Evolutionary conservation across 192 early-diverging fungal species (phyloP).

Genomic region (Glomus cerebriforme): DNA sequence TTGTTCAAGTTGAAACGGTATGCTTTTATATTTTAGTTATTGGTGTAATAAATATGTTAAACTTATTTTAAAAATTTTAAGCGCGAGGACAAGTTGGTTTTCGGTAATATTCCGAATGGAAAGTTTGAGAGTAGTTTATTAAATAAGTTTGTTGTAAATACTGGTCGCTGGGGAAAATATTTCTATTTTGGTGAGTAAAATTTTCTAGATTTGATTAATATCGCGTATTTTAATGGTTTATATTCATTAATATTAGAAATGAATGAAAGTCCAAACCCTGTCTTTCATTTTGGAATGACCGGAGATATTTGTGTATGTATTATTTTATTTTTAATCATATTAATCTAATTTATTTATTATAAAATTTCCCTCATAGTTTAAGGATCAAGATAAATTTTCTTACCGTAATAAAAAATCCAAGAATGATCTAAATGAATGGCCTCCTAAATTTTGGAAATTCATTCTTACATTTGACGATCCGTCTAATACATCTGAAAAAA

Average conservation of each 20-base stretch:
- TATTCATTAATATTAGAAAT: constrained; percentile 32
- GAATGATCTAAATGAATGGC: constrained; percentile 51
- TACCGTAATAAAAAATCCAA: constrained; percentile 27
- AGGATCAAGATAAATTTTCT: constrained; percentile 32
- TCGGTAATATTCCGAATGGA: constrained; percentile 35
- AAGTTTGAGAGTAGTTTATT: constrained; percentile 45
- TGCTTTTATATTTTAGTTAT: neutral
- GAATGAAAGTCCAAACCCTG: constrained; percentile 45
- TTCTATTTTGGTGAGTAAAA: constrained; percentile 56
- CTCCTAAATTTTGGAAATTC: constrained; percentile 73
- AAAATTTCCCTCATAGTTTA: constrained; percentile 34
- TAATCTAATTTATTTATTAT: constrained; percentile 20
- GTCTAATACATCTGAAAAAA: neutral
- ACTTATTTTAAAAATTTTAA: neutral
- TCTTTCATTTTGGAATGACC: constrained; percentile 80
- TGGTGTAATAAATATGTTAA: neutral
- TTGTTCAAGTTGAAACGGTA: constrained; percentile 50
- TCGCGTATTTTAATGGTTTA: neutral
- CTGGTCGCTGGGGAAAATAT: constrained; percentile 74
- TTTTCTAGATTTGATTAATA: neutral
- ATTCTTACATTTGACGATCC: constrained; percentile 46
- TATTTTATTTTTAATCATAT: neutral
- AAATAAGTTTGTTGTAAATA: constrained; percentile 56
- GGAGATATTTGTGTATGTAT: constrained; percentile 48
- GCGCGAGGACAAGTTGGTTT: constrained; percentile 44